phyloP scores from a whole-genome alignment of 768 basidiomycete genomes.

The Lepiota subincarnata region DNA sequence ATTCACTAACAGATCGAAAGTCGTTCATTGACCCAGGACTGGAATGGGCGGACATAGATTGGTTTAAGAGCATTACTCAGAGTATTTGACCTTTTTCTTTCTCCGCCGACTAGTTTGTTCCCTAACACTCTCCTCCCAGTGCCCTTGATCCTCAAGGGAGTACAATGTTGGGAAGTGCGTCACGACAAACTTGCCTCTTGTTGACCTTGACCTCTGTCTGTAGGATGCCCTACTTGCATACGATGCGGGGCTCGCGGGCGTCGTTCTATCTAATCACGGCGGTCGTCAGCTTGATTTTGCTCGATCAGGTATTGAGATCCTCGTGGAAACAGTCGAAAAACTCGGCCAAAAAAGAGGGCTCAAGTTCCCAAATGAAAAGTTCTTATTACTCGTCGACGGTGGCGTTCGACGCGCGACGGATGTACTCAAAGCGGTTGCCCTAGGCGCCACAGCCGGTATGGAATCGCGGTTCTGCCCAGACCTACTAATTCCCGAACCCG shows the following conservation, averaged over 20 bases:
- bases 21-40: slow-evolving; percentile 94
- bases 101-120: neutral
- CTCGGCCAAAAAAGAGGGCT: slow-evolving; percentile 65
- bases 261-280: slow-evolving; percentile 87
- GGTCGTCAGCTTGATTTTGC: slow-evolving; percentile 77
- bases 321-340: slow-evolving; percentile 77
- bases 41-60: slow-evolving; percentile 80
- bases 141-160: slow-evolving; percentile 89
- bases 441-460: slow-evolving; percentile 84
- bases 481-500: neutral
- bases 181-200: neutral
- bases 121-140: slow-evolving; percentile 38
- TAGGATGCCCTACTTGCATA: slow-evolving; percentile 84
- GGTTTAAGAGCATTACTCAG: slow-evolving; percentile 76
- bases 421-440: slow-evolving; percentile 81
- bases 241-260: slow-evolving; percentile 66
- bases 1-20: slow-evolving; percentile 28
- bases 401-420: slow-evolving; percentile 90
- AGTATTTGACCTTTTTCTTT: slow-evolving; percentile 45
- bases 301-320: slow-evolving; percentile 85
- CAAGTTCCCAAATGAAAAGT: slow-evolving; percentile 70
- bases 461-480: neutral
- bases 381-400: slow-evolving; percentile 91
- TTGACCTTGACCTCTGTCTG: neutral
- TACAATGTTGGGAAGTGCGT: slow-evolving; percentile 75